phyloP scores from a whole-genome alignment of 495 filamentous ascomycete genomes.

The Xylaria nigripes region DNA sequence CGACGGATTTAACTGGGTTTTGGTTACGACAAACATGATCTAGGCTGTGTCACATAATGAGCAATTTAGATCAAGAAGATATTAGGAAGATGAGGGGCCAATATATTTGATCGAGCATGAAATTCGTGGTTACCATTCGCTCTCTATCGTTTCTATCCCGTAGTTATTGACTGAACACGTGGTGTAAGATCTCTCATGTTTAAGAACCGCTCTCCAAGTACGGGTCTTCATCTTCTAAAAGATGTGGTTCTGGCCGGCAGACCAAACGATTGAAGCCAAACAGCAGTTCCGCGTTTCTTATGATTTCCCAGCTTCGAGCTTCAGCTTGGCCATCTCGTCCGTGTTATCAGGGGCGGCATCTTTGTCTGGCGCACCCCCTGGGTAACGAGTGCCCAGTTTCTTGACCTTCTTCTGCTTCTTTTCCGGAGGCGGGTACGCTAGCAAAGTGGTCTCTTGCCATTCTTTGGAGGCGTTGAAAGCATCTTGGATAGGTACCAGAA shows the following conservation, averaged over 20 bases:
- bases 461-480: constrained; percentile 61
- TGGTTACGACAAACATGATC: no score
- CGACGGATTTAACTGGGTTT: no score
- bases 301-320: neutral
- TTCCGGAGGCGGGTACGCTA: constrained; percentile 71
- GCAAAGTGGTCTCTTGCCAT: constrained; percentile 71
- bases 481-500: constrained; percentile 67
- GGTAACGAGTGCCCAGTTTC: constrained; percentile 64
- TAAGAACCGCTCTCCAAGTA: no score
- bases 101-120: no score
- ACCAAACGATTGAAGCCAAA: neutral
- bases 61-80: no score
- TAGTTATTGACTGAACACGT: no score
- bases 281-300: neutral
- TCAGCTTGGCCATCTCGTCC: neutral
- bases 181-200: no score
- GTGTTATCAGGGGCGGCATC: neutral
- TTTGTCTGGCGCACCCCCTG: constrained; percentile 8
- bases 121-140: no score
- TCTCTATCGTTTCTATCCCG: no score
- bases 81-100: no score
- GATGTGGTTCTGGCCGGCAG: neutral
- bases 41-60: no score
- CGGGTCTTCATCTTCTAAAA: no score
- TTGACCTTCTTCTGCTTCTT: constrained; percentile 73